Evolutionary conservation across 1,284 basidiomycete genomes (phyloP).

Genomic region (Leccinum subatratum): DNA sequence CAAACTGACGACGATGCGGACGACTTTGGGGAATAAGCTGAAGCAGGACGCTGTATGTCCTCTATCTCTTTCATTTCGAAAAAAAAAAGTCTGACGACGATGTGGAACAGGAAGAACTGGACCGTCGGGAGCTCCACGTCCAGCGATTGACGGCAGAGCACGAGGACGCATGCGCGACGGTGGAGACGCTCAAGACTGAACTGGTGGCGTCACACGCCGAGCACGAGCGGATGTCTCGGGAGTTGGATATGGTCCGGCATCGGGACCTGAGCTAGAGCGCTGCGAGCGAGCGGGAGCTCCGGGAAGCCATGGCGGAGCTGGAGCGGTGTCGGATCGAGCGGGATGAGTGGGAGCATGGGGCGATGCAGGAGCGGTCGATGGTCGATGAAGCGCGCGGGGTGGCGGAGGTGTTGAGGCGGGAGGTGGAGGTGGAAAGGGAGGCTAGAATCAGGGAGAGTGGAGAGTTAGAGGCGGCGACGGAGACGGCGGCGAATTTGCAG

Average conservation of each 20-base stretch:
- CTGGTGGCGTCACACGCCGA: slow-evolving; percentile 73
- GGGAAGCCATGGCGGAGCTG: slow-evolving; percentile 76
- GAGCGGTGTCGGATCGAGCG: slow-evolving; percentile 80
- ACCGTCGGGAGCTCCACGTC: slow-evolving; percentile 79
- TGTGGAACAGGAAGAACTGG: slow-evolving; percentile 81
- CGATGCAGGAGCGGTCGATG: slow-evolving; percentile 68
- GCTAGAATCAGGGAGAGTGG: slow-evolving; percentile 49
- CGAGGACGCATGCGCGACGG: slow-evolving; percentile 62
- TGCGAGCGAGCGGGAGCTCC: slow-evolving; percentile 73
- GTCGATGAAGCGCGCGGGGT: slow-evolving; percentile 64
- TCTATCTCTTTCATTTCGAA: not conserved
- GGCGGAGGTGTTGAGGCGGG: slow-evolving; percentile 57
- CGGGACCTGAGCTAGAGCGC: slow-evolving; percentile 66
- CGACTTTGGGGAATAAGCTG: slow-evolving; percentile 89
- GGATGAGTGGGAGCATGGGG: slow-evolving; percentile 83
- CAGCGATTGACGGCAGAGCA: slow-evolving; percentile 72
- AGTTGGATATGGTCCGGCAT: slow-evolving; percentile 65
- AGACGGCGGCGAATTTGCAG: slow-evolving; percentile 81
- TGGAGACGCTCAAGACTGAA: slow-evolving; percentile 76
- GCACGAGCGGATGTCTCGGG: slow-evolving; percentile 59
- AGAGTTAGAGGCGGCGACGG: slow-evolving; percentile 65
- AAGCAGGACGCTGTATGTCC: slow-evolving; percentile 89
- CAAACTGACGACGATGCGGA: slow-evolving; percentile 91
- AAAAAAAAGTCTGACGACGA: not conserved
- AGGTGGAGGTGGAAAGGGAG: slow-evolving; percentile 62